Conservation (phyloP, 1,284 basidiomycete species). For the Trichosporon sp. region DNA sequence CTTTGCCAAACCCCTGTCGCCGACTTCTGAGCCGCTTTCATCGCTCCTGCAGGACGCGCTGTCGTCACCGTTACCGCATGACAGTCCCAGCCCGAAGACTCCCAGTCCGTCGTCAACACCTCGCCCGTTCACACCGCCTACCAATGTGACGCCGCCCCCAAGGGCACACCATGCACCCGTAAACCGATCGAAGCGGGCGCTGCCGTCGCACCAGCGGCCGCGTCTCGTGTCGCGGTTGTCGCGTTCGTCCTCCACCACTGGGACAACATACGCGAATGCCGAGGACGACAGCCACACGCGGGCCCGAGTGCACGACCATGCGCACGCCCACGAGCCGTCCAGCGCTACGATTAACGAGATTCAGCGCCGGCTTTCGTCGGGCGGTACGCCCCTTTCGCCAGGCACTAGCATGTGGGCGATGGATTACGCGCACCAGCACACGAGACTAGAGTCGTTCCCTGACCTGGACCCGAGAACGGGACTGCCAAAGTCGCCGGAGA, state of each 20-base stretch:
- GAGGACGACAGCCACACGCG: slow-evolving; percentile 21
- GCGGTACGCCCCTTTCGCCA: slow-evolving; percentile 3
- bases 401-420: slow-evolving; percentile 19
- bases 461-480: slow-evolving; percentile 52
- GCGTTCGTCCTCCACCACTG: slow-evolving; percentile 44
- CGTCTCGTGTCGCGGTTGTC: slow-evolving; percentile 47
- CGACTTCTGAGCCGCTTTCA: slow-evolving; percentile 7
- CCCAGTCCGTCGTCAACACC: neutral
- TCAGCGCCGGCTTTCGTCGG: slow-evolving; percentile 10
- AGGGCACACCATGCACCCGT: slow-evolving; percentile 8
- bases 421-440: slow-evolving; percentile 19
- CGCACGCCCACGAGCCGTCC: slow-evolving; percentile 21
- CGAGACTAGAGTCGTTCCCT: slow-evolving; percentile 38
- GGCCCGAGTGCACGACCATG: slow-evolving; percentile 16
- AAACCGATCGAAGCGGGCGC: slow-evolving; percentile 15
- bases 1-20: slow-evolving; percentile 1
- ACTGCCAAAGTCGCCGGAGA: slow-evolving; percentile 34
- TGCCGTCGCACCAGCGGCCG: slow-evolving; percentile 29
- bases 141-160: slow-evolving; percentile 16
- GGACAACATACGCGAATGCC: slow-evolving; percentile 38
- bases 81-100: neutral
- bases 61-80: neutral
- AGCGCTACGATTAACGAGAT: neutral
- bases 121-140: neutral
- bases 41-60: slow-evolving; percentile 12